phyloP scores from a whole-genome alignment of 2,329 filamentous ascomycete genomes.

The Colletotrichum spinosum region DNA sequence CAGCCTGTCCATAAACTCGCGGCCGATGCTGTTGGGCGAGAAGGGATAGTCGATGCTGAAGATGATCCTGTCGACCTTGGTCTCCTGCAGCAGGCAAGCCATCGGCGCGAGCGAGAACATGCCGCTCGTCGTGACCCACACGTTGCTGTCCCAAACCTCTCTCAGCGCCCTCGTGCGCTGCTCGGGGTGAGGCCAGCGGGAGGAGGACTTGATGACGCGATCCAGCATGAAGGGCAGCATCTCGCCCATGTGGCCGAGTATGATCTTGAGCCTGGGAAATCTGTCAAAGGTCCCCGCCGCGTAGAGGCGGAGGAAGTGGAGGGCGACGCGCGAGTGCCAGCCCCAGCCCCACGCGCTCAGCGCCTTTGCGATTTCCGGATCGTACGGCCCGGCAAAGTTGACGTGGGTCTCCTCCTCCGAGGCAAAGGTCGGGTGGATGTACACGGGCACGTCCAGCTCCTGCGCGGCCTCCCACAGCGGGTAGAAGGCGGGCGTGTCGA shows the following conservation, averaged over 20 bases:
- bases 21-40: slow-evolving; percentile 58
- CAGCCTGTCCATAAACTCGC: slow-evolving; percentile 60
- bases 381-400: slow-evolving; percentile 46
- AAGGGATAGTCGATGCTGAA: slow-evolving; percentile 71
- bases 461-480: slow-evolving; percentile 49
- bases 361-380: slow-evolving; percentile 68
- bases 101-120: slow-evolving; percentile 62
- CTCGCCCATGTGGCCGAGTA: slow-evolving; percentile 56
- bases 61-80: slow-evolving; percentile 60
- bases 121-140: slow-evolving; percentile 69
- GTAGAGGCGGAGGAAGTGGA: slow-evolving; percentile 50
- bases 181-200: slow-evolving; percentile 39
- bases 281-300: slow-evolving; percentile 49
- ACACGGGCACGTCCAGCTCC: slow-evolving; percentile 61
- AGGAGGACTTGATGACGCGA: slow-evolving; percentile 47
- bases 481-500: slow-evolving; percentile 45
- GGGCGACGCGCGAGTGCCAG: slow-evolving; percentile 24
- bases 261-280: slow-evolving; percentile 51
- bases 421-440: slow-evolving; percentile 56
- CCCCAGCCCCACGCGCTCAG: slow-evolving; percentile 57
- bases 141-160: slow-evolving; percentile 66
- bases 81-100: slow-evolving; percentile 56
- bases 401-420: slow-evolving; percentile 38
- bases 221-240: slow-evolving; percentile 67
- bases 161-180: slow-evolving; percentile 52